These are phyloP conservation scores for Chenopodium berlandieri DNA, from an alignment of 148 eudicot genomes.

Conservation along the genomic window DNA sequence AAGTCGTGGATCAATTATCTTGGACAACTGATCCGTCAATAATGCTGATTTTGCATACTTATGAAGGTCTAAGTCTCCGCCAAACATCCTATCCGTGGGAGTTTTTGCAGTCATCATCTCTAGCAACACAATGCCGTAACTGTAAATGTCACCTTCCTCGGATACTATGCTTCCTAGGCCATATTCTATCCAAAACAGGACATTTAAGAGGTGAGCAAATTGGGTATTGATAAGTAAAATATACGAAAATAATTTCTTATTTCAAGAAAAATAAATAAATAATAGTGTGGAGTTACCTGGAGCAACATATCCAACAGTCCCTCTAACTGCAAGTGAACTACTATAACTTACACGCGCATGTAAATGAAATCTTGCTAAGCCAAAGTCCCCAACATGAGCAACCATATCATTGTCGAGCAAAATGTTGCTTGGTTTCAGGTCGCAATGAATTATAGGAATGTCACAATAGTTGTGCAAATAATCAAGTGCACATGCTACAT, in stretches of 20 bases:
- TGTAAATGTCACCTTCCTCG: no score
- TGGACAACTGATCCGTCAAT: no score
- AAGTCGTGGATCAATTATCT: no score
- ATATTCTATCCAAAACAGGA: neutral
- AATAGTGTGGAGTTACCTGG: constrained; percentile 23
- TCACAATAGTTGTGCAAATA: constrained; percentile 32
- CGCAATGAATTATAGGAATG: constrained; percentile 28
- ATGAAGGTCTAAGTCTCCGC: no score
- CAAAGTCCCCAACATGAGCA: constrained; percentile 37
- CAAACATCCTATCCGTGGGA: no score
- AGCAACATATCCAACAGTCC: constrained; percentile 34
- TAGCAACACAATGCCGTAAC: no score
- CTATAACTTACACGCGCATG: constrained; percentile 12
- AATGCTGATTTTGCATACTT: no score
- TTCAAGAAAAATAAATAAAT: neutral
- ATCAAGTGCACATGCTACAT: constrained; percentile 29
- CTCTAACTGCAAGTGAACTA: constrained; percentile 25
- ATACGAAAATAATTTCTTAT: neutral
- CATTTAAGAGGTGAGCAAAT: no score
- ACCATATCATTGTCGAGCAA: constrained; percentile 28
- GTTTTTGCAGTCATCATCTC: no score
- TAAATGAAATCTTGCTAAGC: constrained; percentile 19
- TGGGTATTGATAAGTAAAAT: no score
- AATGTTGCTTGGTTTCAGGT: constrained; percentile 36
- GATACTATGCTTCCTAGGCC: constrained; percentile 2